phyloP scores from a whole-genome alignment of 225 moss, liverwort and hornwort species.

The Bryum argenteum region DNA sequence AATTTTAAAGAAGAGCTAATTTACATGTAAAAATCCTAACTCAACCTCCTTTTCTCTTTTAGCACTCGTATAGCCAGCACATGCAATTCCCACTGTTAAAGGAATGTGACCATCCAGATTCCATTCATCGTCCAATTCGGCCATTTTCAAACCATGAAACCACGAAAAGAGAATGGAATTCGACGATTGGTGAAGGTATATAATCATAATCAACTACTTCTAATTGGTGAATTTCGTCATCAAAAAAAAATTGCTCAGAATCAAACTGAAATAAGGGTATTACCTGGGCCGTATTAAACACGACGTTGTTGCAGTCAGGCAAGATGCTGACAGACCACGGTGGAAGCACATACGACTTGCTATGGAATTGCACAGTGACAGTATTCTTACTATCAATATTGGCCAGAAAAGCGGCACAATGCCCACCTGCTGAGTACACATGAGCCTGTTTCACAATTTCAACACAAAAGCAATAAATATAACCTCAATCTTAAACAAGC shows the following conservation, averaged over 20 bases:
- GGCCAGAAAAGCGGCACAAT: conserved; percentile 88
- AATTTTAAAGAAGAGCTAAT: background rate
- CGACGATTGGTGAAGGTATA: background rate
- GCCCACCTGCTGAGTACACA: conserved; percentile 67
- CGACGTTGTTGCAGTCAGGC: conserved; percentile 75
- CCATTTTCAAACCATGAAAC: background rate
- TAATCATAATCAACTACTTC: background rate
- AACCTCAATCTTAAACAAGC: conserved; percentile 1
- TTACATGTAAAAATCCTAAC: background rate
- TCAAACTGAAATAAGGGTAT: background rate
- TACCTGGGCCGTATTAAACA: conserved; percentile 81
- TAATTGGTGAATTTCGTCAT: too few relatives aligned
- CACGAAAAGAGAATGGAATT: background rate
- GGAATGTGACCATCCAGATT: background rate
- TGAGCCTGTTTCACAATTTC: conserved; percentile 68
- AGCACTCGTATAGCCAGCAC: background rate
- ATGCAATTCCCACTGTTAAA: background rate
- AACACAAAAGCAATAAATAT: too few relatives aligned
- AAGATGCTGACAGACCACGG: conserved; percentile 96
- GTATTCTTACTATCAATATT: conserved; percentile 61
- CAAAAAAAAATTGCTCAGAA: background rate
- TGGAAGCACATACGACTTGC: conserved; percentile 58
- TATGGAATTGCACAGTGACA: conserved; percentile 66
- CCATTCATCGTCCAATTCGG: background rate
- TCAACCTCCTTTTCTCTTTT: background rate